phyloP scores from a whole-genome alignment of 2,329 filamentous ascomycete species.

The Penicillium sp. region DNA sequence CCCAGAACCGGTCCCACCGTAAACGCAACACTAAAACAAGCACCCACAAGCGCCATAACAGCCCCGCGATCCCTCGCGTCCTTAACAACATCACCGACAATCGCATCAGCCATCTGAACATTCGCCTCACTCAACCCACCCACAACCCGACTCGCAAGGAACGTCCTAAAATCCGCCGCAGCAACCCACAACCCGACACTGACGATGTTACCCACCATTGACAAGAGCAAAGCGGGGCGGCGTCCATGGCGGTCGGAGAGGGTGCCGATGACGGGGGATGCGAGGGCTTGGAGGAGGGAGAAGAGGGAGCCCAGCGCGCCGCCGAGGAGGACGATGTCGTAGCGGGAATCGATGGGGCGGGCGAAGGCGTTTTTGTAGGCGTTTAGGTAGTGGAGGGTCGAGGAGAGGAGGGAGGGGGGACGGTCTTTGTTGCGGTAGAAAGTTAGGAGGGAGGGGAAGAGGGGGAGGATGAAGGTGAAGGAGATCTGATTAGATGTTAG shows the following conservation, averaged over 20 bases:
- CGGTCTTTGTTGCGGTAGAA: slow-evolving; percentile 89
- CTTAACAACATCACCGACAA: slow-evolving; percentile 95
- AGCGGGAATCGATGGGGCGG: slow-evolving; percentile 89
- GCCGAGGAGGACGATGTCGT: slow-evolving; percentile 94
- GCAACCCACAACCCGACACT: slow-evolving; percentile 94
- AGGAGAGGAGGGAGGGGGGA: slow-evolving; percentile 71
- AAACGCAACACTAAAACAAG: slow-evolving; percentile 96
- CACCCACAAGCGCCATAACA: slow-evolving; percentile 95
- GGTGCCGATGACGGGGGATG: slow-evolving; percentile 86
- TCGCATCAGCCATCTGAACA: slow-evolving; percentile 92
- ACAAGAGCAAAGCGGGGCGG: slow-evolving; percentile 81
- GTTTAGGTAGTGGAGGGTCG: slow-evolving; percentile 81
- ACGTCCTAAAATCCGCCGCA: slow-evolving; percentile 92
- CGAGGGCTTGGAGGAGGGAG: slow-evolving; percentile 87
- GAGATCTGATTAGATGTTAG: slow-evolving; percentile 70
- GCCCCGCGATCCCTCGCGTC: slow-evolving; percentile 81
- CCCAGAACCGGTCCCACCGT: slow-evolving; percentile 94
- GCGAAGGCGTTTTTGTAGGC: slow-evolving; percentile 93
- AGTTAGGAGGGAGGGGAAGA: slow-evolving; percentile 92
- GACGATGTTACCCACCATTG: slow-evolving; percentile 90
- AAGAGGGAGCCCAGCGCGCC: slow-evolving; percentile 94
- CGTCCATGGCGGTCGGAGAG: slow-evolving; percentile 89
- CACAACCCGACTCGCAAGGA: slow-evolving; percentile 88
- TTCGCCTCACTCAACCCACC: slow-evolving; percentile 96
- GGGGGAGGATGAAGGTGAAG: slow-evolving; percentile 96